These are phyloP conservation scores for Chrysoporthe puriensis DNA, from an alignment of 2,329 filamentous ascomycete species.

Conservation along the genomic window DNA sequence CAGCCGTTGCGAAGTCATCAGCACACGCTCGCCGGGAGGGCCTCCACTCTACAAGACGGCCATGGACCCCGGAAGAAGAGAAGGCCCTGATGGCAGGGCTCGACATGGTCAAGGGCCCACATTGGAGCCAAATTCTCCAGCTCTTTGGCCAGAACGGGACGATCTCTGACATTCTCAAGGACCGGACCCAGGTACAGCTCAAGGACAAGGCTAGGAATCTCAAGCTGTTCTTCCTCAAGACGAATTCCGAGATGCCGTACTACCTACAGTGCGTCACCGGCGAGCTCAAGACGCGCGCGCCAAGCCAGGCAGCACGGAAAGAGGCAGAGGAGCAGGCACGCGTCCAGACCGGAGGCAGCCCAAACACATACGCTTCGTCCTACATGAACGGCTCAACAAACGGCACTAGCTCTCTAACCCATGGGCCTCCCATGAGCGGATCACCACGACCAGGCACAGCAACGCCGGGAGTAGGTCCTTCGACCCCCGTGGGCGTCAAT, in stretches of 20 bases:
- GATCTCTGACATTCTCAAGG: conserved; percentile 81
- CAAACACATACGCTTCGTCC: conserved; percentile 44
- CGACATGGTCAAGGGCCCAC: conserved; percentile 85
- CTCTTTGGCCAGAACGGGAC: conserved; percentile 81
- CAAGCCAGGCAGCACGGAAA: conserved; percentile 71
- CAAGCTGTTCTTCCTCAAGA: conserved; percentile 91
- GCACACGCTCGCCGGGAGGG: conserved; percentile 60
- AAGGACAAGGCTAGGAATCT: conserved; percentile 92
- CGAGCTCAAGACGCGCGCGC: conserved; percentile 83
- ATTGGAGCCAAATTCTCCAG: conserved; percentile 90
- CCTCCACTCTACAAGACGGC: conserved; percentile 67
- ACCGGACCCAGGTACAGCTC: conserved; percentile 86
- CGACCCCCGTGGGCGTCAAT: conserved; percentile 12
- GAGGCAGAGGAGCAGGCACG: conserved; percentile 68
- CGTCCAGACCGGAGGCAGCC: conserved; percentile 62
- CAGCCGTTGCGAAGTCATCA: conserved; percentile 59
- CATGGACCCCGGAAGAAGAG: conserved; percentile 89
- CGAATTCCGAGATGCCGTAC: conserved; percentile 85
- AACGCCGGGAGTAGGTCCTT: conserved; percentile 16
- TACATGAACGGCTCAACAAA: conserved; percentile 22
- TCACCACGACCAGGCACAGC: conserved; percentile 17
- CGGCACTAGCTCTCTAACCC: conserved; percentile 13
- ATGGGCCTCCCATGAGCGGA: conserved; percentile 9
- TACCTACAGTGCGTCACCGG: conserved; percentile 88
- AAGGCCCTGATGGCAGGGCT: conserved; percentile 87